Base-by-base conservation (phyloP, 2,329 filamentous ascomycete species). In the Didymella glomerata region DNA sequence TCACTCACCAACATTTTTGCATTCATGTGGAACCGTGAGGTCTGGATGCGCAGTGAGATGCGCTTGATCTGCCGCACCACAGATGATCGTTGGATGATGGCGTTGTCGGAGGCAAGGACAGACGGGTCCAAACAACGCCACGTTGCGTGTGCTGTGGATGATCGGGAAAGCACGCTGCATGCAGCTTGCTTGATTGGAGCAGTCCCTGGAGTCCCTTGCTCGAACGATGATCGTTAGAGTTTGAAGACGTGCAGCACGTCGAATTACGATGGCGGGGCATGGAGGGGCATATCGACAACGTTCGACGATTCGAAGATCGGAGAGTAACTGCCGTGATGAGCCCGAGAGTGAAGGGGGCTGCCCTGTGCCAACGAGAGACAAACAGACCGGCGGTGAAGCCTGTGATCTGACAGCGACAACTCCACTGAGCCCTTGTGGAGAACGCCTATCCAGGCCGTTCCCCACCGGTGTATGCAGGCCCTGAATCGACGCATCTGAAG, bases 261-360 rank as follows among this genome's bases (percentile, higher is more conserved):
- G 45, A 44, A 48, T 51, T 24, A 42, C 48, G 38, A 38, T 53
- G 34, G 53, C 40, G 53, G 52, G 58, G 50, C 50, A 47, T 54
- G 40, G 57, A 60, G 57, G 57, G 50, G 57, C 57, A 22, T 56
- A 60, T 60, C 57, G 52, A 60, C 56, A 60, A 60, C 51, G 25
- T 34, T 54, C 8, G 28, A 27, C 27, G 28, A 28, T 48, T 45
- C 30, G 36, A 48, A 44, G 38, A 57, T 57, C 48, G 48, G 48
- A 27, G 48, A 53, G 55, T 48, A 18, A 45, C 10, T 40, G 49
- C 55, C 55, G 40, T 25, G 22, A 49, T 58, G 55, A 44, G 49
- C 24, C 45, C 49, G 46, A 47, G 20, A 48, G 36, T 42, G 49
- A 58, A 54, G 49, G 50, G 41, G 56, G 40, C 50, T 50, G 56